Base-by-base conservation (phyloP, 768 basidiomycete species). In the Antrodiella citrinella region DNA sequence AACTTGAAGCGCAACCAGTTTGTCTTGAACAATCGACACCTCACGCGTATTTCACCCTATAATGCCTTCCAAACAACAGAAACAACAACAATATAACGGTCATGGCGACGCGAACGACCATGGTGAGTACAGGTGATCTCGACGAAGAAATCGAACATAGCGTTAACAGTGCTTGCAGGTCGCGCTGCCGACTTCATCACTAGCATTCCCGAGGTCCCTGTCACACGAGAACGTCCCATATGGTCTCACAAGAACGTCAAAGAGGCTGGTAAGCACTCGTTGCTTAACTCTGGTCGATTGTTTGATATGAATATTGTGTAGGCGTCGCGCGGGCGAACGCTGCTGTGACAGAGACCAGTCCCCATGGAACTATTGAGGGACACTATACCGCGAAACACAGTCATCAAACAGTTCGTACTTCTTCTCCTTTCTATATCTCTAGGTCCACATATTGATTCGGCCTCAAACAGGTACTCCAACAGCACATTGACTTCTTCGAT, bases 401-500 rank as follows among this genome's bases (percentile, higher is more conserved):
- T 15, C 51, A 51, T 26, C 47, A 69, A 60, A 67, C 70, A 11
- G 70, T 70, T 19, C 4, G 43, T 22, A 24, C 21, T 10, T n/a
- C 30, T 4, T 18, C 3, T 24, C 9, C 19, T 15, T 18, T 10
- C 13, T 13, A 19, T 22, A 23, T 18, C 10, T 10, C 39, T 47
- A 10, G 25, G 13, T 11, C 24, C 4, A 25, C 3, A 24, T 48
- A 19, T 42, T 51, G 39, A 38, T 26, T 15, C 9, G 2, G 11
- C 7, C 12, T 10, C 21, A 11, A 3, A 2, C 26, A 54, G 53
- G 53, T 54, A 26, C 60, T 72, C 50, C 69, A 73, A 51, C 69
- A 72, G 43, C 72, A 73, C 51, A 65, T 64, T 56, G 19, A 60
- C 21, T 73, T 70, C 53, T 73, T 71, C 62, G 72, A 74, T 48